These are phyloP conservation scores for Taiwanofungus camphoratus DNA, from an alignment of 1,284 basidiomycete species.

Conservation along the genomic window DNA sequence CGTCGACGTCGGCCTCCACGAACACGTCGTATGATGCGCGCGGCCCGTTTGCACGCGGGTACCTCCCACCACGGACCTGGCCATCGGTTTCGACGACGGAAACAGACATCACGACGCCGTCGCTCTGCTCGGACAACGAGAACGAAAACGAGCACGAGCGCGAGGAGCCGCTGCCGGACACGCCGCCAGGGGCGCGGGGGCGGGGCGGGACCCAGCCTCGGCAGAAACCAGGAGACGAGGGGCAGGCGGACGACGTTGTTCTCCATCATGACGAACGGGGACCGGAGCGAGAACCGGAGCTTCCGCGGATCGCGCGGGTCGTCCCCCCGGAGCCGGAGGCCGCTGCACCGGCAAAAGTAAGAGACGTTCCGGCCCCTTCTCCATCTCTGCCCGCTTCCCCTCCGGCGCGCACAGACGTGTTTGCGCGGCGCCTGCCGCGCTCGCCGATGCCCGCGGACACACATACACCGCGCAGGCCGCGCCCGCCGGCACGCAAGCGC, in stretches of 20 bases:
- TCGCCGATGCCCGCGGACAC: constrained; percentile 55
- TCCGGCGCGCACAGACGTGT: constrained; percentile 30
- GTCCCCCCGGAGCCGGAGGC: constrained; percentile 2
- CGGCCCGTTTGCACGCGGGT: constrained; percentile 10
- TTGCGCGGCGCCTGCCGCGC: constrained; percentile 53
- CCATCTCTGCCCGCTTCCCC: neutral
- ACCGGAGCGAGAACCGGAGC: neutral
- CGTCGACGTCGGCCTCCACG: constrained; percentile 5
- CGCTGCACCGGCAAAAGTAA: constrained; percentile 11
- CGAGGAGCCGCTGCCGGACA: constrained; percentile 23
- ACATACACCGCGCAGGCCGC: constrained; percentile 50
- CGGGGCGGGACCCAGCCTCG: no score
- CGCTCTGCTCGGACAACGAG: constrained; percentile 59
- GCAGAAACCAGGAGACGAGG: no score
- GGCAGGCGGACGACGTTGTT: no score
- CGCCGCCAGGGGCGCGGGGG: neutral
- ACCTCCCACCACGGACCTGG: constrained; percentile 17
- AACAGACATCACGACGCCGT: constrained; percentile 46
- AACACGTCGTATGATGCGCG: constrained; percentile 1
- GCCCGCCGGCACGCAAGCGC: constrained; percentile 41
- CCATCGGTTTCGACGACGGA: constrained; percentile 22
- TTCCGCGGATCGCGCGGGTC: neutral
- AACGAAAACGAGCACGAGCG: constrained; percentile 31
- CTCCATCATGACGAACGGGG: neutral
- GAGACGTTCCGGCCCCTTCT: constrained; percentile 1